Percentiles rank a stretch among this genome's conserved stretches.
phyloP scores from a whole-genome alignment of 192 early-diverging fungal genomes.

The Radiomyces spectabilis region DNA sequence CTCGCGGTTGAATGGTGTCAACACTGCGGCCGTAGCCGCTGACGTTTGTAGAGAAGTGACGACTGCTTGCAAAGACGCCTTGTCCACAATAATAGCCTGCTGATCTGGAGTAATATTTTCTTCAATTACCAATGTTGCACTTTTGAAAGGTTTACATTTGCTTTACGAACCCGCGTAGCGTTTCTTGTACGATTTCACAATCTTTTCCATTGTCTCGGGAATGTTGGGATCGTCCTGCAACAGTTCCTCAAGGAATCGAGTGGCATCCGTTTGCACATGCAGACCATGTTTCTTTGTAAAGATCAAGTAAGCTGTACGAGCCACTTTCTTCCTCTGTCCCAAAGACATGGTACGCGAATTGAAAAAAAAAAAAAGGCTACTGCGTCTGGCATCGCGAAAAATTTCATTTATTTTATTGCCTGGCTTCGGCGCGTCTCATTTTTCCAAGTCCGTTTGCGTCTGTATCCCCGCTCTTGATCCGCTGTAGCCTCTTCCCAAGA shows the following conservation, averaged over 20 bases:
- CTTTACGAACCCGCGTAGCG: slow-evolving; percentile 66
- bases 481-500: too few species aligned
- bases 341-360: not conserved
- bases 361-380: not conserved
- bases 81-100: slow-evolving; percentile 24
- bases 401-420: too few species aligned
- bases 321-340: slow-evolving; percentile 5
- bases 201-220: slow-evolving; percentile 53
- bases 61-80: slow-evolving; percentile 38
- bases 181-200: slow-evolving; percentile 64
- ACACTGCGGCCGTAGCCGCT: slow-evolving; percentile 11
- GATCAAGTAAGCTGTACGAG: slow-evolving; percentile 49
- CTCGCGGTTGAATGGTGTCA: slow-evolving; percentile 2
- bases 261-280: slow-evolving; percentile 67
- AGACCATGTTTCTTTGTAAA: slow-evolving; percentile 79
- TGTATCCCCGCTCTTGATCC: too few species aligned
- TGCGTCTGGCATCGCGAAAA: too few species aligned
- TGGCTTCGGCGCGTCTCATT: too few species aligned
- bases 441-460: too few species aligned
- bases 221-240: slow-evolving; percentile 45
- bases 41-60: slow-evolving; percentile 40
- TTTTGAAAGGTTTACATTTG: too few species aligned
- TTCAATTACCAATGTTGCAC: too few species aligned
- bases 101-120: slow-evolving; percentile 4
- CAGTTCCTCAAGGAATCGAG: slow-evolving; percentile 50